A percentile compares a stretch with the other conserved stretches of the same genome.
phyloP scores from a whole-genome alignment of 768 basidiomycete species.

The Termitomyces sp. region DNA sequence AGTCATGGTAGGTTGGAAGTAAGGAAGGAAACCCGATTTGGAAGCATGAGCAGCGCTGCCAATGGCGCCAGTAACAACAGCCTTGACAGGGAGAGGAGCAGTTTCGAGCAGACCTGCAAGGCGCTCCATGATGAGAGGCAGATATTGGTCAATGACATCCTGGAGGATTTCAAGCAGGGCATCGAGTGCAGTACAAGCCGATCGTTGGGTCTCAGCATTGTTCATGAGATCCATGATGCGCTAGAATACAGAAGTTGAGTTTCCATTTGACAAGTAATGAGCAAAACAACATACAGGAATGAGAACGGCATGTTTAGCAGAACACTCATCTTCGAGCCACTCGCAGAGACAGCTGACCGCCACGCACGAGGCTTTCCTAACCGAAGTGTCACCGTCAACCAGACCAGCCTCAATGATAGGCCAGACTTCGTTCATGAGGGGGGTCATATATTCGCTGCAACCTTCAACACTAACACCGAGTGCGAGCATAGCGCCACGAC shows the following conservation, averaged over 20 bases:
- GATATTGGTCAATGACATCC: conserved; percentile 86
- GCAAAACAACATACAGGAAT: conserved; percentile 60
- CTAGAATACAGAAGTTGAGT: conserved; percentile 27
- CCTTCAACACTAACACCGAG: conserved; percentile 96
- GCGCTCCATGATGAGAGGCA: conserved; percentile 91
- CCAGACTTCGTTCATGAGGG: conserved; percentile 89
- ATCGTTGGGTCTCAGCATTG: conserved; percentile 79
- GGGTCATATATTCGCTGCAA: conserved; percentile 96
- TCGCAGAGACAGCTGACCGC: conserved; percentile 96
- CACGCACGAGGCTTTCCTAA: conserved; percentile 93
- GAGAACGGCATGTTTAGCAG: conserved; percentile 72
- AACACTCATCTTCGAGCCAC: conserved; percentile 93
- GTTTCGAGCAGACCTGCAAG: conserved; percentile 82
- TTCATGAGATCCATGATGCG: conserved; percentile 89
- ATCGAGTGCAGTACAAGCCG: conserved; percentile 96
- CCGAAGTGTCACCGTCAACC: conserved; percentile 73
- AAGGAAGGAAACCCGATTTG: conserved; percentile 84
- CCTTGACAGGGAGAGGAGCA: conserved; percentile 82
- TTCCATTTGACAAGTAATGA: neutral
- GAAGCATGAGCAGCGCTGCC: conserved; percentile 98
- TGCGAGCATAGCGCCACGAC: conserved; percentile 92
- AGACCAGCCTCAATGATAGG: conserved; percentile 89
- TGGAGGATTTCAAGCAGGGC: conserved; percentile 92
- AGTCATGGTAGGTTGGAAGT: conserved; percentile 89
- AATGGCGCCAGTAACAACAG: conserved; percentile 95